Percentiles rank a stretch among this genome's conserved stretches.
phyloP scores from a whole-genome alignment of 345 rosid genomes.

The Eutrema japonicum region DNA sequence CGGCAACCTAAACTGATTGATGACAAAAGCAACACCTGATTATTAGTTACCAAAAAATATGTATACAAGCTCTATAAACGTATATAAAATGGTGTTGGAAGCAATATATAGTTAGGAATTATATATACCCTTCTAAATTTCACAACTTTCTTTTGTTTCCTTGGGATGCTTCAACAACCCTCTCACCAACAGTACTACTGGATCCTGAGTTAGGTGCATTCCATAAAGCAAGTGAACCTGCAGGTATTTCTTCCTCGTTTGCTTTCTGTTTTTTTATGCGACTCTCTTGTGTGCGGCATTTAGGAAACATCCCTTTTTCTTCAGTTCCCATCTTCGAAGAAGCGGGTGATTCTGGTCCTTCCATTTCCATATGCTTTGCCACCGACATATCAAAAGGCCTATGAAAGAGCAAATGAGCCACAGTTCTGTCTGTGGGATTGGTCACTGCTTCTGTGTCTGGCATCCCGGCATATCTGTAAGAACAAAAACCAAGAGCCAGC shows the following conservation, averaged over 20 bases:
- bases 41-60: conserved; percentile 44
- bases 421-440: conserved; percentile 81
- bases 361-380: conserved; percentile 54
- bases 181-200: conserved; percentile 45
- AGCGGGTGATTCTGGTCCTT: conserved; percentile 63
- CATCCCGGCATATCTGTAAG: conserved; percentile 54
- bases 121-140: conserved; percentile 41
- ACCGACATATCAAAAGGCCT: conserved; percentile 57
- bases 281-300: conserved; percentile 40
- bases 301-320: conserved; percentile 41
- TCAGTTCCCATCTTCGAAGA: conserved; percentile 52
- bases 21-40: conserved; percentile 39
- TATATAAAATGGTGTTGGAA: conserved; percentile 27
- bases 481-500: conserved; percentile 33
- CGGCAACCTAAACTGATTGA: conserved; percentile 43
- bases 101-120: conserved; percentile 45
- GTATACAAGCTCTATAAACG: neutral
- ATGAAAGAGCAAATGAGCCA: conserved; percentile 91
- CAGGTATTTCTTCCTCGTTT: conserved; percentile 45
- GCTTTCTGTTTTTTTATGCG: conserved; percentile 41
- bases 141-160: conserved; percentile 39
- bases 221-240: conserved; percentile 41
- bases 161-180: conserved; percentile 41
- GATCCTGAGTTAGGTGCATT: conserved; percentile 51
- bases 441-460: conserved; percentile 80